A percentile compares a stretch with the other conserved stretches of the same genome.
phyloP scores from a whole-genome alignment of 1,284 basidiomycete species.

The Ceratobasidium sp. region DNA sequence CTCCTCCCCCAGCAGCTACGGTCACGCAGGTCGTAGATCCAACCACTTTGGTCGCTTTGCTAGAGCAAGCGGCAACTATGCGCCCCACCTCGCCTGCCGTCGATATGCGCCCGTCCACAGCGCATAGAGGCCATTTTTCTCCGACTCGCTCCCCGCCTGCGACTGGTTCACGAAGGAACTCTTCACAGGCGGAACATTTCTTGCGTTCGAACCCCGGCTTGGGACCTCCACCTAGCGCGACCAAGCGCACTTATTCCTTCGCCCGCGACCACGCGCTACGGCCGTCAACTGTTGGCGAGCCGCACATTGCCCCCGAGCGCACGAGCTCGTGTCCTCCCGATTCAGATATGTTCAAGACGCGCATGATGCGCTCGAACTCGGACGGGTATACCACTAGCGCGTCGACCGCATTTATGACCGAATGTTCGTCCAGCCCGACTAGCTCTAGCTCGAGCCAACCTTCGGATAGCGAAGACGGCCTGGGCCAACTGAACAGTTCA shows the following conservation, averaged over 20 bases:
- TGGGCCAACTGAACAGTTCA: not conserved
- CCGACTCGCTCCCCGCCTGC: conserved; percentile 27
- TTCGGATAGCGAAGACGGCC: conserved; percentile 30
- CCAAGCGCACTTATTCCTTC: conserved; percentile 24
- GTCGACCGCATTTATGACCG: conserved; percentile 30
- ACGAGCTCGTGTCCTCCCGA: conserved; percentile 33
- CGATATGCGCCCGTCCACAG: not conserved
- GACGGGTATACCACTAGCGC: conserved; percentile 37
- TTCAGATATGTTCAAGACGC: conserved; percentile 25
- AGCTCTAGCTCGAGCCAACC: conserved; percentile 32
- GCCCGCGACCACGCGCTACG: conserved; percentile 9
- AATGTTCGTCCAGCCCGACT: conserved; percentile 24
- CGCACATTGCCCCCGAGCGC: not conserved
- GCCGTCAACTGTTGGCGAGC: conserved; percentile 1
- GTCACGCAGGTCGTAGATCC: conserved; percentile 31
- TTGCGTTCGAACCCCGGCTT: conserved; percentile 18
- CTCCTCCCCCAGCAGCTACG: conserved; percentile 20
- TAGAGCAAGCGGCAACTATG: conserved; percentile 21
- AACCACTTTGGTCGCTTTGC: conserved; percentile 3
- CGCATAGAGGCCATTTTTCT: conserved; percentile 14
- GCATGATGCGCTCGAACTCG: conserved; percentile 37
- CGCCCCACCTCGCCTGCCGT: conserved; percentile 23
- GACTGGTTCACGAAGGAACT: conserved; percentile 23
- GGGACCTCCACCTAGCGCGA: conserved; percentile 13
- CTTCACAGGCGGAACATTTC: conserved; percentile 25